phyloP scores from a whole-genome alignment of 176 grass and related monocot genomes.

The Coix lacrymajobi region DNA sequence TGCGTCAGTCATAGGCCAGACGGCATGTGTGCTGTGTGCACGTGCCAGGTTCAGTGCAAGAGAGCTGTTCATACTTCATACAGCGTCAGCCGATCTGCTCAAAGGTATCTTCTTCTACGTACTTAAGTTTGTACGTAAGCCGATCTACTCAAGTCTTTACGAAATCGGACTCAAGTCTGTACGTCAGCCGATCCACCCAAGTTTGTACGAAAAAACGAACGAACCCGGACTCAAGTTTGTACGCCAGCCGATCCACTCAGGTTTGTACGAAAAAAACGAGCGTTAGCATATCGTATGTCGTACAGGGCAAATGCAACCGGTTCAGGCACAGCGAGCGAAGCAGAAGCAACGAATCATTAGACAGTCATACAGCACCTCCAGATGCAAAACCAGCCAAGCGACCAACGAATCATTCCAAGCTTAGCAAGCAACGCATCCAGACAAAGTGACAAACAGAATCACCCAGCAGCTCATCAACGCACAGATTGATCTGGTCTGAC shows the following conservation, averaged over 20 bases:
- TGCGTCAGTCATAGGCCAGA: not conserved
- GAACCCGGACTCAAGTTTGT: no score
- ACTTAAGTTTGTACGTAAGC: no score
- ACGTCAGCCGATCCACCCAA: no score
- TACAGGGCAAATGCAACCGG: no score
- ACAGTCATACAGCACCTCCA: not conserved
- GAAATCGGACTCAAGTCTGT: no score
- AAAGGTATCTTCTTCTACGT: no score
- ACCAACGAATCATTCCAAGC: not conserved
- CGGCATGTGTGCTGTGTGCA: not conserved
- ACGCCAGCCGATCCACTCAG: not conserved
- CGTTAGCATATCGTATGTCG: not conserved
- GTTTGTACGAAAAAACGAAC: no score
- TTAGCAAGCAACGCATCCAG: not conserved
- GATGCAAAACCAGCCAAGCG: not conserved
- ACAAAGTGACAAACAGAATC: not conserved
- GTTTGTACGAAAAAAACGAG: not conserved
- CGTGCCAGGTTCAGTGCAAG: not conserved
- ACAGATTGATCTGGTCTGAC: no score
- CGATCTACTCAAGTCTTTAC: no score
- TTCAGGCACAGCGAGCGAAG: not conserved
- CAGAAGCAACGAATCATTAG: not conserved
- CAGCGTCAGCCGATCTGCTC: not conserved
- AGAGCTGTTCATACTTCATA: no score
- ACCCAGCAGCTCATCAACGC: not conserved